Evolutionary conservation across 2,329 filamentous ascomycete genomes (phyloP), one percentile per base, ranked within the genome.

Genomic region (Alternaria panax): DNA sequence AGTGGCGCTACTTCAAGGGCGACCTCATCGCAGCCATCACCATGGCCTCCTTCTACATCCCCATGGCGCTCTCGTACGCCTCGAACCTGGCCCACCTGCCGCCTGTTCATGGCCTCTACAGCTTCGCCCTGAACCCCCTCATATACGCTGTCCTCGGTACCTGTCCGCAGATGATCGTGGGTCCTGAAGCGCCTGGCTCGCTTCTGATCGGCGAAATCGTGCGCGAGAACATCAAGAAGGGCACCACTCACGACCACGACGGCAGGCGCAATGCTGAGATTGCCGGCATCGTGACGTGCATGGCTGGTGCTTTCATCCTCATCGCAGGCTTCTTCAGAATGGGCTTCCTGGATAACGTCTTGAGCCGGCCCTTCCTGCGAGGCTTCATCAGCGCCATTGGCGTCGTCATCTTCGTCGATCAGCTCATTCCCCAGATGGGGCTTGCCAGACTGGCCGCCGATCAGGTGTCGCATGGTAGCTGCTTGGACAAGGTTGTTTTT

Each of bases 321-420:
- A 83, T 92, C 48, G 92, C 93, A 14, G 95, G 95, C 1, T 75
- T 97, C 25, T 91, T 91, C 24, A 86, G 95, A 14, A 82, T 99
- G 4, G 95, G 95, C 0, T 99, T 98, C 71, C 79, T 99, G 62
- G 95, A 99, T 75, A 97, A 92, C 71, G 93, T 99, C 11, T 84
- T 99, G 34, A 97, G 93, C 68, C 86, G 92, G 32, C 95, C 95
- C 1, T 98, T 99, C 70, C 80, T 98, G 56, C 86, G 95, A 60
- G 95, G 95, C 1, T 99, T 99, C 80, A 97, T 99, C 79, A 97
- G 92, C 57, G 95, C 95, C 51, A 96, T 99, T 75, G 95, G 95
- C 48, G 92, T 97, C 56, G 93, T 98, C 65, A 98, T 99, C 74
- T 88, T 96, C 38, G 92, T 98, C 34, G 95, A 98, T 76, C 95